A percentile compares a stretch with the other conserved stretches of the same genome.
Evolutionary conservation across 495 filamentous ascomycete genomes (phyloP).

Genomic region (Hyaloscypha bicolor): DNA sequence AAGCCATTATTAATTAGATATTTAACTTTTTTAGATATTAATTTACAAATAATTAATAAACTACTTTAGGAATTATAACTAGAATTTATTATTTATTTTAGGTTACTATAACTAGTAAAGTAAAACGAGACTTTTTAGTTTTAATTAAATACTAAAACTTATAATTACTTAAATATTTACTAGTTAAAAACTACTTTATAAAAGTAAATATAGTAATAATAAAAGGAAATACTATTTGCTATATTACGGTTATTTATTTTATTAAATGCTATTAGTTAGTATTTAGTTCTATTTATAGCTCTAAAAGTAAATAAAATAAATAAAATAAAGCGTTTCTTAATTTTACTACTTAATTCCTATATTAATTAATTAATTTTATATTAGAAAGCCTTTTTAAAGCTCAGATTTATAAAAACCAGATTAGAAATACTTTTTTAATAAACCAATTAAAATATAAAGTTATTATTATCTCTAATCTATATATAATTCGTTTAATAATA

Average conservation of each 20-base stretch:
- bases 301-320: conserved; percentile 20
- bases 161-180: conserved; percentile 33
- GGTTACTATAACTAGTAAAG: conserved; percentile 35
- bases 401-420: not conserved
- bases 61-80: conserved; percentile 34
- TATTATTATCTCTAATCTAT: conserved; percentile 32
- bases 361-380: conserved; percentile 34
- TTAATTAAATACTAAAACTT: conserved; percentile 34
- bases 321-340: conserved; percentile 30
- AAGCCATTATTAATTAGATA: conserved; percentile 29
- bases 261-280: conserved; percentile 35
- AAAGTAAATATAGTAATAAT: conserved; percentile 29
- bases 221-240: conserved; percentile 24
- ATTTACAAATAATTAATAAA: conserved; percentile 35
- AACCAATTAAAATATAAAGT: conserved; percentile 30
- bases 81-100: conserved; percentile 32
- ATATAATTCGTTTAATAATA: conserved; percentile 30
- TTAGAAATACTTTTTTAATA: conserved; percentile 23
- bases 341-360: conserved; percentile 29
- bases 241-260: conserved; percentile 32
- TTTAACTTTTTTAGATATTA: conserved; percentile 37
- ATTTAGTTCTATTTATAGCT: conserved; percentile 26
- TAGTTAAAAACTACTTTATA: conserved; percentile 33
- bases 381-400: conserved; percentile 31
- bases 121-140: conserved; percentile 34